phyloP scores from a whole-genome alignment of 2,329 filamentous ascomycete species.

The Penicillium olsonii region DNA sequence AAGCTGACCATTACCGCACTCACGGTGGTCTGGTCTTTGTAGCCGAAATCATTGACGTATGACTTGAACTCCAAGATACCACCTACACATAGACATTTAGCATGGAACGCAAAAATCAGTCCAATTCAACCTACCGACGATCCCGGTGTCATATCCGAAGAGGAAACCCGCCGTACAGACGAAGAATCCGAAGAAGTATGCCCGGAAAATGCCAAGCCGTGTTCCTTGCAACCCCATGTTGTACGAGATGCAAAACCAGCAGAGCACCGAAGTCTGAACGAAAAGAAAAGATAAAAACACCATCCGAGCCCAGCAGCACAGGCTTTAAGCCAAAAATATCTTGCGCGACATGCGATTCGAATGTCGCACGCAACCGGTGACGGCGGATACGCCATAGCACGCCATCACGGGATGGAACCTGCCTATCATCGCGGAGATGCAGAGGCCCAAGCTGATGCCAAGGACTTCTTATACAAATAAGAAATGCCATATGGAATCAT shows the following conservation, averaged over 20 bases:
- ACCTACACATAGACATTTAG: constrained; percentile 18
- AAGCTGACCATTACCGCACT: constrained; percentile 52
- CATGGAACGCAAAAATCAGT: no score
- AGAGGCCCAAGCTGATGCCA: background rate
- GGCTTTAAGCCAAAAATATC: constrained; percentile 2
- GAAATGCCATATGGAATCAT: background rate
- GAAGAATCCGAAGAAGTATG: constrained; percentile 28
- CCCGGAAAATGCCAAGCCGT: constrained; percentile 22
- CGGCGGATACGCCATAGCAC: constrained; percentile 25
- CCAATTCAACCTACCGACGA: constrained; percentile 26
- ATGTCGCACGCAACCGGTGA: constrained; percentile 21
- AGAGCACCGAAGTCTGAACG: background rate
- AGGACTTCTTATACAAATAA: background rate
- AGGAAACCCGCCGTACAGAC: constrained; percentile 33
- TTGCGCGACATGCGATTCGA: constrained; percentile 1
- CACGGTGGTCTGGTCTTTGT: constrained; percentile 44
- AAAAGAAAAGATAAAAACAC: background rate
- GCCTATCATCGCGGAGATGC: background rate
- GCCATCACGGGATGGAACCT: constrained; percentile 11
- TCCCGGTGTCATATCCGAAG: constrained; percentile 38
- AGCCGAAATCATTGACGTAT: constrained; percentile 46
- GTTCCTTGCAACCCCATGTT: constrained; percentile 15
- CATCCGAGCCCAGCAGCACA: constrained; percentile 1
- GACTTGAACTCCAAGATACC: constrained; percentile 48
- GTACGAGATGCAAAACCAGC: background rate